Evolutionary conservation across 75 land plant species (phyloP).

Genomic region (Pinus albicaulis): DNA sequence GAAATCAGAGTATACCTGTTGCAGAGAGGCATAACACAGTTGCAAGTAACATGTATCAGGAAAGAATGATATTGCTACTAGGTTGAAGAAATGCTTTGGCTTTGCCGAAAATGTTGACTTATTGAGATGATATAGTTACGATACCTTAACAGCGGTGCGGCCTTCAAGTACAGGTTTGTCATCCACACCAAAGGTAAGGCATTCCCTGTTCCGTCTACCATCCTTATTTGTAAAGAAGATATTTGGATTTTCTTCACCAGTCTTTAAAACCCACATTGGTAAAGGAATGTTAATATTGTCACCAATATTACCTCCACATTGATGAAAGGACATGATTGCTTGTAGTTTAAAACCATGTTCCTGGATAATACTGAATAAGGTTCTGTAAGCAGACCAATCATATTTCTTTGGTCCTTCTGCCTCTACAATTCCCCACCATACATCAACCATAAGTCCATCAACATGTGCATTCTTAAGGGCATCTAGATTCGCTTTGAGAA

Average conservation of each 20-base stretch:
- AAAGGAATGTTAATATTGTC: slow-evolving; percentile 61
- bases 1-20: slow-evolving; percentile 68
- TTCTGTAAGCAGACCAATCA: slow-evolving; percentile 58
- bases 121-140: not conserved
- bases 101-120: not conserved
- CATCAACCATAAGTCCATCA: slow-evolving; percentile 74
- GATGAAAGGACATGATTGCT: slow-evolving; percentile 85
- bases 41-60: not conserved
- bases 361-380: slow-evolving; percentile 44
- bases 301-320: slow-evolving; percentile 77
- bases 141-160: slow-evolving; percentile 70
- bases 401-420: slow-evolving; percentile 43
- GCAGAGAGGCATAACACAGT: not conserved
- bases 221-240: slow-evolving; percentile 66
- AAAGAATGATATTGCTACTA: not conserved
- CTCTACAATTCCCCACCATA: slow-evolving; percentile 82
- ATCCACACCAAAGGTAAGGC: slow-evolving; percentile 68
- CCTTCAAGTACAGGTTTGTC: slow-evolving; percentile 54
- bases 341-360: slow-evolving; percentile 50
- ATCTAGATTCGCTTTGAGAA: slow-evolving; percentile 26
- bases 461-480: slow-evolving; percentile 42
- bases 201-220: slow-evolving; percentile 59
- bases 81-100: not conserved
- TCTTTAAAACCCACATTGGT: slow-evolving; percentile 68
- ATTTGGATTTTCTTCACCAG: slow-evolving; percentile 57